Base-by-base conservation (phyloP, 257 asterid genomes). In the Coffea eugenioides region DNA sequence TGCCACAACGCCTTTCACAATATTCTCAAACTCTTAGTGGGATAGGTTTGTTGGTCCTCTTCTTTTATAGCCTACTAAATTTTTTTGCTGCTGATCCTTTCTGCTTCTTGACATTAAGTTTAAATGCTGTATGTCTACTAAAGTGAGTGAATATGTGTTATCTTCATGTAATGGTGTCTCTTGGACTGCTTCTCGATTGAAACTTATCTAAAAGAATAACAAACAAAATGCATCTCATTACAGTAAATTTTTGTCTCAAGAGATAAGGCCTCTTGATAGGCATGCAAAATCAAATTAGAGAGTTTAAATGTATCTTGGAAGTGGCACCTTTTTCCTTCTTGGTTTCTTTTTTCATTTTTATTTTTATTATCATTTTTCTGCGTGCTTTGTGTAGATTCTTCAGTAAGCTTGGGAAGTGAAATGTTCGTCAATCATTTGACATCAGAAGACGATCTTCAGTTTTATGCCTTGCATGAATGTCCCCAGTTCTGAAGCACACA, bases 1-100 rank as follows among this genome's bases (percentile, higher is more conserved):
- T 78, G 82, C 97, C 98, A 80, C 97, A 92, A 74, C 97, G 97
- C 72, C 95, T 86, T 80, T 94, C 97, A 11, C 94, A 87, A 84
- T 91, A 88, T 85, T 94, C 96, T 57, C 82, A 20, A 74, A 90
- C 92, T 75, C 98, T 93, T 51, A 76, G 71, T 66, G 75, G 70
- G 74, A 80, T 91, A 83, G 97, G 98, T 93, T 89, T 74, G 87
- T 71, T 62, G 21, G 15, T 57, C 16, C 74, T 62, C 73, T 75
- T 73, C 64, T 75, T 36, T 56, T 62, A 21, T 34, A 21, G 52
- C 49, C 39, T 70, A 11, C 48, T 45, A 4, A 18, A 54, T 59
- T 18, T 66, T 76, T 64, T 27, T 48, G 43, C 70, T 52, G 9
- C 59, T 56, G 23, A 68, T 46, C 14, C 21, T 54, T 25, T 69